phyloP scores from a whole-genome alignment of 441 rosid genomes.

The Euphorbia schlechtendalii region DNA sequence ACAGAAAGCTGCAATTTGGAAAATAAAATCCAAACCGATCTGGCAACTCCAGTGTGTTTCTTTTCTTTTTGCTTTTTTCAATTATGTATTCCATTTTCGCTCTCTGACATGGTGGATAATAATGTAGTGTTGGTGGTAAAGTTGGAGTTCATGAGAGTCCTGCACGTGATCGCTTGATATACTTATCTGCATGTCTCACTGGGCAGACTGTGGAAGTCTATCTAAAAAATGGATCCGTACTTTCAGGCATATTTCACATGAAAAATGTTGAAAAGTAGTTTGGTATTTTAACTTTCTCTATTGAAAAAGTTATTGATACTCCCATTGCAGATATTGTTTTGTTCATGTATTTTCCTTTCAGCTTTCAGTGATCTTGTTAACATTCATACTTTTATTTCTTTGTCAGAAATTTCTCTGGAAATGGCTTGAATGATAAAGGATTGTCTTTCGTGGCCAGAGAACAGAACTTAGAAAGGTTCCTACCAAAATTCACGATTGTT shows the following conservation, averaged over 20 bases:
- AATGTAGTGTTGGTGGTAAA: no score
- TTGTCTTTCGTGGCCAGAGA: conserved; percentile 57
- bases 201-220: no score
- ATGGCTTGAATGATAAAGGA: no score
- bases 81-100: not conserved
- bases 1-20: no score
- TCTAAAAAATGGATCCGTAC: conserved; percentile 69
- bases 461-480: conserved; percentile 69
- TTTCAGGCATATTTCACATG: conserved; percentile 75
- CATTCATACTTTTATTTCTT: conserved; percentile 19
- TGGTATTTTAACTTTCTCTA: conserved; percentile 42
- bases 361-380: no score
- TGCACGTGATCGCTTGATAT: no score
- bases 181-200: conserved; percentile 55
- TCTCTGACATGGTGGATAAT: conserved; percentile 19
- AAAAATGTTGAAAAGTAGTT: conserved; percentile 69
- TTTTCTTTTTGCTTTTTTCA: no score
- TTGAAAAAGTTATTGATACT: not conserved
- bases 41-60: no score
- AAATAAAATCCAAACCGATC: conserved; percentile 33
- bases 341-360: no score
- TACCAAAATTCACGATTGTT: no score
- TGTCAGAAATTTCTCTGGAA: no score
- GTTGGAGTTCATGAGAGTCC: no score
- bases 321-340: not conserved